Evolutionary conservation across 148 eudicot genomes (phyloP).

Genomic region (Polygonum maritimum): DNA sequence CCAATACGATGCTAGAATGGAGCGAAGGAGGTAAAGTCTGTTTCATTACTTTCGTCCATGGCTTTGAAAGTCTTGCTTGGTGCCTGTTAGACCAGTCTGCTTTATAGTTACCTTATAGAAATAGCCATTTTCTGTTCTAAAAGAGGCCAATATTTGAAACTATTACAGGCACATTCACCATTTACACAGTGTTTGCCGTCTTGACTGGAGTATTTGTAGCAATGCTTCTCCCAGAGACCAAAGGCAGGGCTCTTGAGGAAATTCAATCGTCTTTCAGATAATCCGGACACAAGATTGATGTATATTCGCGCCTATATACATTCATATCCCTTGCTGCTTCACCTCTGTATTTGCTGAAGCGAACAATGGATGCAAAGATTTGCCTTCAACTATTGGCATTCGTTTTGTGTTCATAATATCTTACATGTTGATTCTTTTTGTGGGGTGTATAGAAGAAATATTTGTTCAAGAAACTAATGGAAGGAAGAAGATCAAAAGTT

Average conservation of each 20-base stretch:
- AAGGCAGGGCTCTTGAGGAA: conserved; percentile 79
- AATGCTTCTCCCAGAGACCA: conserved; percentile 75
- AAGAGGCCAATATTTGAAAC: not conserved
- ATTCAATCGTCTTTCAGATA: conserved; percentile 67
- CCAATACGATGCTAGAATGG: conserved; percentile 60
- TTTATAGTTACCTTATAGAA: not conserved
- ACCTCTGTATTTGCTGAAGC: not conserved
- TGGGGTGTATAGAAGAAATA: not conserved
- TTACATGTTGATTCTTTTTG: conserved; percentile 3
- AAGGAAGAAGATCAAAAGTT: not conserved
- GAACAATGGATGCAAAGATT: not conserved
- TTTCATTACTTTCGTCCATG: not conserved
- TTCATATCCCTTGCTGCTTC: not conserved
- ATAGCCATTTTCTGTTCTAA: not conserved
- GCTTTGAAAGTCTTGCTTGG: not conserved
- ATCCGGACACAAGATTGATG: conserved; percentile 1
- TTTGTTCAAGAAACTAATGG: not conserved
- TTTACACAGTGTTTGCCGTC: conserved; percentile 42
- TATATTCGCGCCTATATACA: not conserved
- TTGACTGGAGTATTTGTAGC: conserved; percentile 41
- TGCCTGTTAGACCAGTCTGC: not conserved
- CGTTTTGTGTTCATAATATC: not conserved
- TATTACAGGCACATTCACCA: conserved; percentile 59
- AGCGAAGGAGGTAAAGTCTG: conserved; percentile 55
- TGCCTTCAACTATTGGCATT: not conserved